phyloP scores from a whole-genome alignment of 2,329 filamentous ascomycete species.

The Phialocephala sp. region DNA sequence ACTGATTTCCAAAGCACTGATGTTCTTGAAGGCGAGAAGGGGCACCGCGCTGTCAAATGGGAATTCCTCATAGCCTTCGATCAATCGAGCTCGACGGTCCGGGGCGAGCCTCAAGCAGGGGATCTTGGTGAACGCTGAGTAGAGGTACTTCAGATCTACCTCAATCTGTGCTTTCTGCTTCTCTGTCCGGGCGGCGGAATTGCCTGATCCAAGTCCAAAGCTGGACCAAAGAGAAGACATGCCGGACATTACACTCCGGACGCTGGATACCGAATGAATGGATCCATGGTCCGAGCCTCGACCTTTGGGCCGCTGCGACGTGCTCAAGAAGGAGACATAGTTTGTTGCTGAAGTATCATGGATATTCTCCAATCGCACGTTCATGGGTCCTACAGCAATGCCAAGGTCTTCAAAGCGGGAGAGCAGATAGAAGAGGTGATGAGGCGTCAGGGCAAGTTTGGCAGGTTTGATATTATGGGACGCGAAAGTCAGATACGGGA shows the following conservation, averaged over 20 bases:
- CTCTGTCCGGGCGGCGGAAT: slow-evolving; percentile 81
- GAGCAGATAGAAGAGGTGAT: slow-evolving; percentile 95
- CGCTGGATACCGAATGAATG: slow-evolving; percentile 93
- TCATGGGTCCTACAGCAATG: slow-evolving; percentile 94
- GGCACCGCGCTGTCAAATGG: slow-evolving; percentile 97
- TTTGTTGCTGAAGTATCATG: slow-evolving; percentile 86
- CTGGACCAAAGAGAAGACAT: slow-evolving; percentile 94
- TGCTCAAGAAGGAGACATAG: slow-evolving; percentile 94
- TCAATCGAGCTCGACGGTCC: slow-evolving; percentile 90
- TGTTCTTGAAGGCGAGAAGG: slow-evolving; percentile 95
- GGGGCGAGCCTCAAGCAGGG: slow-evolving; percentile 87
- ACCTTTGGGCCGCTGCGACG: slow-evolving; percentile 79
- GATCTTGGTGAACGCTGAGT: slow-evolving; percentile 98
- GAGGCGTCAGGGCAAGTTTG: slow-evolving; percentile 90
- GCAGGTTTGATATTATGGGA: slow-evolving; percentile 87
- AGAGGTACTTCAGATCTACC: slow-evolving; percentile 91
- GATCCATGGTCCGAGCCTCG: slow-evolving; percentile 85
- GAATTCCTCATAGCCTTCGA: slow-evolving; percentile 94
- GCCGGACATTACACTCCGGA: slow-evolving; percentile 95
- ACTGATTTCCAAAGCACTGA: slow-evolving; percentile 90
- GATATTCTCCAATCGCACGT: slow-evolving; percentile 91
- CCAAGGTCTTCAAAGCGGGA: slow-evolving; percentile 93
- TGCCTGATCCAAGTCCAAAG: slow-evolving; percentile 81
- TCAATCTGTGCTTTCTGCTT: slow-evolving; percentile 86
- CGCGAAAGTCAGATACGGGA: slow-evolving; percentile 83